These are phyloP conservation scores for Gamarada debralockiae DNA, from an alignment of 495 filamentous ascomycete genomes.

Conservation along the genomic window DNA sequence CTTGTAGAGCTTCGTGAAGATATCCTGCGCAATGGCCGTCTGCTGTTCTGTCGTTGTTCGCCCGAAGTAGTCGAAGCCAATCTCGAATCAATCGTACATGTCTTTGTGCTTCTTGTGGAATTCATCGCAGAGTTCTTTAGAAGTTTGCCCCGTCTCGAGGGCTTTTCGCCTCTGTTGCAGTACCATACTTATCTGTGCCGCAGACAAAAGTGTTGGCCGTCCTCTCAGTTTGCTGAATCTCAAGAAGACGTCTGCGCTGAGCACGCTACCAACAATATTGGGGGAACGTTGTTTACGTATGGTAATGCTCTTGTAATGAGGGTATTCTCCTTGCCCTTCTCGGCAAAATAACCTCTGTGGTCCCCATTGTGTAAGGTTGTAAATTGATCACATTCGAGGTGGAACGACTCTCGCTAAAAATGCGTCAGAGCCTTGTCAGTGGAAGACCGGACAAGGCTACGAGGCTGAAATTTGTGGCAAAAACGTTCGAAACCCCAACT, in stretches of 20 bases:
- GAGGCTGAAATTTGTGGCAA: too few species aligned
- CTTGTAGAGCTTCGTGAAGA: constrained; percentile 70
- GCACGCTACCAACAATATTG: constrained; percentile 87
- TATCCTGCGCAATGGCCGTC: constrained; percentile 79
- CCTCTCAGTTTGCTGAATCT: constrained; percentile 37
- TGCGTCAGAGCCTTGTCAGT: not conserved
- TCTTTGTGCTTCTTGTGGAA: constrained; percentile 81
- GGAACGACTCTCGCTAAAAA: not conserved
- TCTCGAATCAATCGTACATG: constrained; percentile 85
- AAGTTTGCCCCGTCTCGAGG: constrained; percentile 52
- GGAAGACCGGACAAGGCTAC: not conserved
- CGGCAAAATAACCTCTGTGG: constrained; percentile 36
- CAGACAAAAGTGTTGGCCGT: constrained; percentile 56
- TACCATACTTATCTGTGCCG: constrained; percentile 77
- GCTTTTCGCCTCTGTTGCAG: constrained; percentile 82
- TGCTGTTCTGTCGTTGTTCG: constrained; percentile 78
- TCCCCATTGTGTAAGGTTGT: constrained; percentile 20
- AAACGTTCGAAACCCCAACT: too few species aligned
- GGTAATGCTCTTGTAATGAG: constrained; percentile 50
- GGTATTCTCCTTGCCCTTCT: constrained; percentile 43
- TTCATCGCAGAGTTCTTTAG: constrained; percentile 73
- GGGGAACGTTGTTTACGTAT: constrained; percentile 96
- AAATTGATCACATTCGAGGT: constrained; percentile 8
- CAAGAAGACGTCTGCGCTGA: constrained; percentile 75
- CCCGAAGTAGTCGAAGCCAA: constrained; percentile 80